Evolutionary conservation across 495 filamentous ascomycete genomes (phyloP).

Genomic region (Penicillium longicatenatum): DNA sequence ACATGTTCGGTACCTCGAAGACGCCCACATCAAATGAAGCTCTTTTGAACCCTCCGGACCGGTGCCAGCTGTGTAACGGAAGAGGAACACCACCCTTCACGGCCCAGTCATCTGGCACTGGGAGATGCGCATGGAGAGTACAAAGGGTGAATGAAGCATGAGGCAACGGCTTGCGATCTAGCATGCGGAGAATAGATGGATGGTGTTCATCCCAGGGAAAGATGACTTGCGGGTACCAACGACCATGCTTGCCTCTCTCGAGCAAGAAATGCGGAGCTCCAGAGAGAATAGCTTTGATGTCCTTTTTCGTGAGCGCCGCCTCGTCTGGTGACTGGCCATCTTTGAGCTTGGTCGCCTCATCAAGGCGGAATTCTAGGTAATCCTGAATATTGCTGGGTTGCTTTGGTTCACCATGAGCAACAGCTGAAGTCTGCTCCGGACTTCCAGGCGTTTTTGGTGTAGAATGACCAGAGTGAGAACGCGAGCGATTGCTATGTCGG

Average conservation of each 20-base stretch:
- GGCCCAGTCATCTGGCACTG: slow-evolving; percentile 41
- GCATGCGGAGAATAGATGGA: slow-evolving; percentile 60
- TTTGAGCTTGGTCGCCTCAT: slow-evolving; percentile 6
- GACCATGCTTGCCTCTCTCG: slow-evolving; percentile 51
- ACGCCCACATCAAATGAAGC: slow-evolving; percentile 60
- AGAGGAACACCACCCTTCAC: slow-evolving; percentile 35
- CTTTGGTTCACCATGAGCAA: slow-evolving; percentile 25
- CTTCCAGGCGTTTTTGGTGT: slow-evolving; percentile 6
- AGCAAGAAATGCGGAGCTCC: slow-evolving; percentile 75
- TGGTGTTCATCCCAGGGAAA: slow-evolving; percentile 70
- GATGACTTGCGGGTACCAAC: slow-evolving; percentile 62
- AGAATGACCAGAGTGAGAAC: not conserved
- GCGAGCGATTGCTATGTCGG: not conserved
- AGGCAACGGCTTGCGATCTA: slow-evolving; percentile 53
- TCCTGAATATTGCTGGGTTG: slow-evolving; percentile 37
- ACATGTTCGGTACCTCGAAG: slow-evolving; percentile 71
- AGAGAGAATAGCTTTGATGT: slow-evolving; percentile 70
- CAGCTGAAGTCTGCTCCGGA: slow-evolving; percentile 4
- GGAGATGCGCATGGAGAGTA: slow-evolving; percentile 49
- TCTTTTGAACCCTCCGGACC: slow-evolving; percentile 35
- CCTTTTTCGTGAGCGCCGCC: slow-evolving; percentile 51
- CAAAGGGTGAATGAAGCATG: slow-evolving; percentile 51
- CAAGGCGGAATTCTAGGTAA: slow-evolving; percentile 27
- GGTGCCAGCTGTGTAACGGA: slow-evolving; percentile 28
- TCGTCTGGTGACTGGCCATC: not conserved